These are phyloP conservation scores for Canariomyces notabilis DNA, from an alignment of 2,329 filamentous ascomycete genomes.

Conservation along the genomic window DNA sequence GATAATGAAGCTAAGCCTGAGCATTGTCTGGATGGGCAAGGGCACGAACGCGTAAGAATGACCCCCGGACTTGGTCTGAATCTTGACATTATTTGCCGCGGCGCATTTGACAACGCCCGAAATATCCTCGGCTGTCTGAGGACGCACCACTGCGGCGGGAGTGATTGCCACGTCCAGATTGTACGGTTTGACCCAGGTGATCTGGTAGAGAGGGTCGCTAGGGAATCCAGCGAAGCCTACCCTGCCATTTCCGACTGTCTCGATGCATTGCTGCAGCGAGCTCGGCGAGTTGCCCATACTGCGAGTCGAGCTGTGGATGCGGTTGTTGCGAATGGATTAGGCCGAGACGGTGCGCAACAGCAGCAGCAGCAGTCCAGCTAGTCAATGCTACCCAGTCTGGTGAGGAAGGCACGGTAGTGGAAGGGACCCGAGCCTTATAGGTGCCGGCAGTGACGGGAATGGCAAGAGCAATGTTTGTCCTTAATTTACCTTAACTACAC, in stretches of 20 bases:
- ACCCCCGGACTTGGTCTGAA: conserved; percentile 59
- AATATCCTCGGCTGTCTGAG: conserved; percentile 48
- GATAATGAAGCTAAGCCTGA: too few species aligned
- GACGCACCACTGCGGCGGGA: conserved; percentile 53
- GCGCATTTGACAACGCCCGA: conserved; percentile 56
- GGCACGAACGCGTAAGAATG: conserved; percentile 55
- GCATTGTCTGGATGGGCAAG: not conserved
- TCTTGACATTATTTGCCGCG: conserved; percentile 41
- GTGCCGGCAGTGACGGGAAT: too few species aligned
- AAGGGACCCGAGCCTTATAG: too few species aligned
- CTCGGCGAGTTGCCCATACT: conserved; percentile 42
- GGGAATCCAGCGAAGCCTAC: conserved; percentile 44
- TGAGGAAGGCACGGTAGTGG: too few species aligned
- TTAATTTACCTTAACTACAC: too few species aligned
- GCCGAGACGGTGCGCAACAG: not conserved
- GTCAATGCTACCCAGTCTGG: too few species aligned
- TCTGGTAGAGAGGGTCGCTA: conserved; percentile 39
- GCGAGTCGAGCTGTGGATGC: too few species aligned
- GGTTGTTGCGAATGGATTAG: not conserved
- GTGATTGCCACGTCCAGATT: conserved; percentile 47
- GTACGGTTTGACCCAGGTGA: conserved; percentile 47
- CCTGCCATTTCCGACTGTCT: conserved; percentile 41
- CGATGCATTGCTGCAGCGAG: conserved; percentile 42
- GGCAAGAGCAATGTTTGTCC: too few species aligned
- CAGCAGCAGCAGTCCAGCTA: too few species aligned